A percentile compares a stretch with the other conserved stretches of the same genome.
phyloP scores from a whole-genome alignment of 2,329 filamentous ascomycete genomes.

The Chlorencoelia australis region DNA sequence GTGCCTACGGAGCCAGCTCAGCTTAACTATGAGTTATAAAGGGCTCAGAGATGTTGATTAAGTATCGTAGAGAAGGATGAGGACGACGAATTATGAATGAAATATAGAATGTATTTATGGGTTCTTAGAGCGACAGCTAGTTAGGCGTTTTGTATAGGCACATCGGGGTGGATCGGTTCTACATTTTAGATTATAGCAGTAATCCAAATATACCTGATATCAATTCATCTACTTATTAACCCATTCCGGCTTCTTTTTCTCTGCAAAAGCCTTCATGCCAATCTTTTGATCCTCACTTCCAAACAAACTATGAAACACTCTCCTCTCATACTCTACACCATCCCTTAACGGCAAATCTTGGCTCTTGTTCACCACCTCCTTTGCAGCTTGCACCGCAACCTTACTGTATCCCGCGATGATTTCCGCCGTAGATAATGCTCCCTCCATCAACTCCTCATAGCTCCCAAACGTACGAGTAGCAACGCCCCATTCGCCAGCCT shows the following conservation, averaged over 20 bases:
- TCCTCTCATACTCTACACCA: slow-evolving; percentile 88
- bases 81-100: no score
- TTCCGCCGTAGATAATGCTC: slow-evolving; percentile 72
- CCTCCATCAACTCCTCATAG: slow-evolving; percentile 74
- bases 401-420: slow-evolving; percentile 79
- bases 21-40: no score
- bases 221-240: slow-evolving; percentile 68
- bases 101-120: no score
- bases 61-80: no score
- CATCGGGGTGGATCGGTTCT: no score
- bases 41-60: no score
- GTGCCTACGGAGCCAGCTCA: no score
- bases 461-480: slow-evolving; percentile 73
- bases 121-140: no score
- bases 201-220: no score
- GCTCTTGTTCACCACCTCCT: slow-evolving; percentile 99
- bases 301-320: slow-evolving; percentile 88
- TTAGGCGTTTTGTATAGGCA: no score
- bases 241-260: slow-evolving; percentile 93
- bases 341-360: slow-evolving; percentile 82
- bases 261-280: slow-evolving; percentile 88
- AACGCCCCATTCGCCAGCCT: slow-evolving; percentile 85
- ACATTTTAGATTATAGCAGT: no score
- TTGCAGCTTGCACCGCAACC: slow-evolving; percentile 80
- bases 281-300: slow-evolving; percentile 96